Conservation (phyloP, 192 early-diverging fungal genomes). For the Podila verticillata region DNA sequence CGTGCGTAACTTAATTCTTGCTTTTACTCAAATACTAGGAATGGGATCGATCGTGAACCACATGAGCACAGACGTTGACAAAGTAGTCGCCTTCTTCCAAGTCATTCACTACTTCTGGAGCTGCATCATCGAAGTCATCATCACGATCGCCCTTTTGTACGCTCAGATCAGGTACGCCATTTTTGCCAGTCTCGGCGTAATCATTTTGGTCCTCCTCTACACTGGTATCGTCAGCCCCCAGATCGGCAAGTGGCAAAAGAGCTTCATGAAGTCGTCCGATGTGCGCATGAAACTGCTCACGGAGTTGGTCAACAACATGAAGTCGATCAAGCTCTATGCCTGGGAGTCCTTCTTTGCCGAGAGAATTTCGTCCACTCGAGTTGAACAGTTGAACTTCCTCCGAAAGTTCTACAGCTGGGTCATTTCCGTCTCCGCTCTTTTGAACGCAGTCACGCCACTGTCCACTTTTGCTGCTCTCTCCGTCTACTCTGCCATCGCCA, state of each 20-base stretch:
- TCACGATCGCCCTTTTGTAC: constrained; percentile 31
- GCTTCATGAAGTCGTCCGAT: constrained; percentile 50
- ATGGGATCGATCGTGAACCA: constrained; percentile 72
- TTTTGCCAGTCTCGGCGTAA: constrained; percentile 33
- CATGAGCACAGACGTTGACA: constrained; percentile 60
- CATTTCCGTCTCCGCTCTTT: neutral
- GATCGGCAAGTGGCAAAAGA: constrained; percentile 2
- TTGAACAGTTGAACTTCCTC: constrained; percentile 40
- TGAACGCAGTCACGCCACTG: constrained; percentile 44
- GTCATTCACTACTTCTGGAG: constrained; percentile 44
- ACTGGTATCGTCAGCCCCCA: neutral
- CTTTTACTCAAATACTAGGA: neutral
- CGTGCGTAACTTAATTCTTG: too few relatives aligned
- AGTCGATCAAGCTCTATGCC: constrained; percentile 76
- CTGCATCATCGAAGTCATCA: constrained; percentile 23
- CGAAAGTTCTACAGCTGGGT: constrained; percentile 25
- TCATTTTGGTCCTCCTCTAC: constrained; percentile 12
- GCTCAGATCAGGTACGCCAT: constrained; percentile 24
- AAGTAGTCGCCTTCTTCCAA: constrained; percentile 22
- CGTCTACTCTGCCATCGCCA: constrained; percentile 33
- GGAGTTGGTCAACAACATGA: constrained; percentile 71
- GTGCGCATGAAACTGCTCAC: constrained; percentile 74
- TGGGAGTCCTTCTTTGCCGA: constrained; percentile 67
- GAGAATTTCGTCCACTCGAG: constrained; percentile 35
- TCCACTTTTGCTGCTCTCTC: constrained; percentile 52